phyloP scores from a whole-genome alignment of 2,329 filamentous ascomycete genomes.

The Hypoxylon sp. region DNA sequence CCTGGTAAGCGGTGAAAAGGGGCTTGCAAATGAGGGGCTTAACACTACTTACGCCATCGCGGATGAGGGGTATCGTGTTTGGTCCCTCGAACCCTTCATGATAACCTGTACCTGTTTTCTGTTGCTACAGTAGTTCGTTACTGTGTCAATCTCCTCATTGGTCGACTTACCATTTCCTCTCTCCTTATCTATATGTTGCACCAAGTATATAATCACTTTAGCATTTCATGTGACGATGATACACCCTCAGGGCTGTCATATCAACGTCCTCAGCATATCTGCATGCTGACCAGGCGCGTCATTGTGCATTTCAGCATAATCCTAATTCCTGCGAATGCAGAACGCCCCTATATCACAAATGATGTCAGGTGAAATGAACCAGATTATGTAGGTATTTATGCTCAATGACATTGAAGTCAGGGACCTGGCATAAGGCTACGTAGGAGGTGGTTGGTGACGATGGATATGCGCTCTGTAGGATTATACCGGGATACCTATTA shows the following conservation, averaged over 20 bases:
- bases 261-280: constrained; percentile 1
- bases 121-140: background rate
- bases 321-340: background rate
- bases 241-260: background rate
- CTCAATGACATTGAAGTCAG: constrained; percentile 1
- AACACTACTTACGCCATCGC: constrained; percentile 3
- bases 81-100: background rate
- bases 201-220: constrained; percentile 1
- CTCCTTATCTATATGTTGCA: constrained; percentile 22
- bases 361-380: constrained; percentile 33
- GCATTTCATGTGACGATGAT: constrained; percentile 24
- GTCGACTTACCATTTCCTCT: constrained; percentile 23
- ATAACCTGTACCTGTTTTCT: constrained; percentile 3
- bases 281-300: constrained; percentile 21
- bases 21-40: constrained; percentile 23
- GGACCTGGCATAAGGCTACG: background rate
- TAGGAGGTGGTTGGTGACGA: constrained; percentile 3
- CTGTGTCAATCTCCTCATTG: constrained; percentile 2
- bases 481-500: constrained; percentile 27
- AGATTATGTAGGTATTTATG: background rate
- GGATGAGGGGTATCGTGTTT: constrained; percentile 30
- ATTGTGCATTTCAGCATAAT: constrained; percentile 31
- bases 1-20: constrained; percentile 25
- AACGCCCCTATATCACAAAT: constrained; percentile 3
- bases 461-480: constrained; percentile 1